Evolutionary conservation across 345 rosid genomes (phyloP).

Genomic region (Salix brachista): DNA sequence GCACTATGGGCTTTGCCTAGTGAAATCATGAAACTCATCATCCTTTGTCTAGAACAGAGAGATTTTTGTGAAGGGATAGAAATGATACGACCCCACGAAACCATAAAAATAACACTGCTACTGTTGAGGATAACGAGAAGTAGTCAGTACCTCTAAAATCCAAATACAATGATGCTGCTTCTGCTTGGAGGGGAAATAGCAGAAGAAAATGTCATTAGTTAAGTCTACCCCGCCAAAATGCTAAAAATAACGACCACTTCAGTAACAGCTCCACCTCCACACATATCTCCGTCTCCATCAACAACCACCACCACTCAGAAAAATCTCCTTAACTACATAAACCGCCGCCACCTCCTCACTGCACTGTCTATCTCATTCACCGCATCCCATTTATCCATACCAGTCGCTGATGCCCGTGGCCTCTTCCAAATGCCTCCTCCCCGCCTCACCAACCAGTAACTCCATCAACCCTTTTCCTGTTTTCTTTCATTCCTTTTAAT

Average conservation of each 20-base stretch:
- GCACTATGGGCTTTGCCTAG: background rate
- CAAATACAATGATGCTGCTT: too few species aligned
- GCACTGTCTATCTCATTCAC: constrained; percentile 38
- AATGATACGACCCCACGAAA: too few species aligned
- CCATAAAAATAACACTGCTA: too few species aligned
- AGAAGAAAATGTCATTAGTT: background rate
- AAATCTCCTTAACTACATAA: constrained; percentile 18
- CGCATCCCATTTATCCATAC: constrained; percentile 17
- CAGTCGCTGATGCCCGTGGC: constrained; percentile 47
- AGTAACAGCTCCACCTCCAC: background rate
- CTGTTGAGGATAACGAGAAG: too few species aligned
- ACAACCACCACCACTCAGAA: background rate
- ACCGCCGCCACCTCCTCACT: constrained; percentile 47
- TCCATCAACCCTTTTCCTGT: background rate
- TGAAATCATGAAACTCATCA: too few species aligned
- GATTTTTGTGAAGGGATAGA: too few species aligned
- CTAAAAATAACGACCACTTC: background rate
- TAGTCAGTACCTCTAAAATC: too few species aligned
- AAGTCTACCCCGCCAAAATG: constrained; percentile 20
- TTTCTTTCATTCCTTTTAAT: background rate
- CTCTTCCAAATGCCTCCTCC: constrained; percentile 69
- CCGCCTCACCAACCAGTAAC: constrained; percentile 55
- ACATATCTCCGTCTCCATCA: constrained; percentile 17
- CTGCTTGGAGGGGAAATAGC: background rate
- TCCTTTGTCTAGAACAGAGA: too few species aligned